These are phyloP conservation scores for Umbelopsis sp. DNA, from an alignment of 371 early-diverging fungal genomes.

Conservation along the genomic window DNA sequence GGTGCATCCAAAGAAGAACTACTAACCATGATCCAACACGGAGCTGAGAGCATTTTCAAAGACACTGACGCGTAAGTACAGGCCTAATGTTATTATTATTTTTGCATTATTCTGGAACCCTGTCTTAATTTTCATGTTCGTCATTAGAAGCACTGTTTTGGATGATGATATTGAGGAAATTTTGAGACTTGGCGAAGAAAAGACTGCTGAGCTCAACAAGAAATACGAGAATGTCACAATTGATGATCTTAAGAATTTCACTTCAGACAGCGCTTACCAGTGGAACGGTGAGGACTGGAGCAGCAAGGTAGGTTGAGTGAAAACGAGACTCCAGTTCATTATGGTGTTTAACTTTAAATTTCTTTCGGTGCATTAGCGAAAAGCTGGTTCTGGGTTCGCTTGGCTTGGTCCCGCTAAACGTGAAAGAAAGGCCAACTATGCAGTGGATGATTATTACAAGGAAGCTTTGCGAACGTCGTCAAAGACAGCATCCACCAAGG, in stretches of 20 bases:
- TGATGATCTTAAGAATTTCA: conserved; percentile 89
- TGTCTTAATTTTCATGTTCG: background rate
- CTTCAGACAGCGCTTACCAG: conserved; percentile 81
- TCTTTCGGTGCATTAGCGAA: conserved; percentile 27
- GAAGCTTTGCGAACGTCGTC: conserved; percentile 69
- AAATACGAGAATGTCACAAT: conserved; percentile 89
- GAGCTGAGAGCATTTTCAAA: conserved; percentile 89
- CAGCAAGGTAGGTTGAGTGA: conserved; percentile 34
- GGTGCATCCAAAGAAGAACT: conserved; percentile 83
- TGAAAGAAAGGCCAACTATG: conserved; percentile 86
- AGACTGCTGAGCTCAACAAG: conserved; percentile 86
- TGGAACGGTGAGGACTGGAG: conserved; percentile 98
- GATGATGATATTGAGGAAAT: conserved; percentile 91
- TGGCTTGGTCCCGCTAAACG: conserved; percentile 93
- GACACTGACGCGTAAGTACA: conserved; percentile 43
- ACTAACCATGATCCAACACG: conserved; percentile 95
- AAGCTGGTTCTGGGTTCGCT: conserved; percentile 50
- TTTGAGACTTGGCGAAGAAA: conserved; percentile 85
- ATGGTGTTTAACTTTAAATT: background rate
- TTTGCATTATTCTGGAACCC: background rate
- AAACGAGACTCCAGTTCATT: background rate
- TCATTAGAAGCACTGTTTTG: conserved; percentile 34
- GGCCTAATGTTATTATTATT: conserved; percentile 20
- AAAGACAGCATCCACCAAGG: conserved; percentile 54
- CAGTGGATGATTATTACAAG: conserved; percentile 88